These are phyloP conservation scores for Kwoniella mangroviensis DNA, from an alignment of 768 basidiomycete species.

Conservation along the genomic window DNA sequence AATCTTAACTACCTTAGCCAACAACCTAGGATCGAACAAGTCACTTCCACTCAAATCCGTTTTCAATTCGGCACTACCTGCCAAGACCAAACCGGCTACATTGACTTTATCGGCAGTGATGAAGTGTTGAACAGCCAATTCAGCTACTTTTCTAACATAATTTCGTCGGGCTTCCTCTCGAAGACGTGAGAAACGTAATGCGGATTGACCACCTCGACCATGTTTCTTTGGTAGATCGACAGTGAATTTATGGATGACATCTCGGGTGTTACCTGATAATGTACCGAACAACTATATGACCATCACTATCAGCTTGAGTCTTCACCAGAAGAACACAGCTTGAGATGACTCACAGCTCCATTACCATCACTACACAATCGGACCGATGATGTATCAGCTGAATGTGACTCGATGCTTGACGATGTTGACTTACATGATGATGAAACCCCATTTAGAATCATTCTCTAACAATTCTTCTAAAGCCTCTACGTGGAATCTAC, in stretches of 20 bases:
- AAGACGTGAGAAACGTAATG: conserved; percentile 98
- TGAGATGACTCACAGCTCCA: conserved; percentile 65
- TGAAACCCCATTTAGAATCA: conserved; percentile 97
- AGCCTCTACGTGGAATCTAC: conserved; percentile 89
- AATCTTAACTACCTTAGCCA: conserved; percentile 91
- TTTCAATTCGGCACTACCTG: conserved; percentile 98
- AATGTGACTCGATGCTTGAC: not conserved
- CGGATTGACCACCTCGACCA: conserved; percentile 99
- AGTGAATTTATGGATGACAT: conserved; percentile 96
- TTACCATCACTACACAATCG: conserved; percentile 61
- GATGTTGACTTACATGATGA: conserved; percentile 75
- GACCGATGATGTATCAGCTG: not conserved
- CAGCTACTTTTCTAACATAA: conserved; percentile 98
- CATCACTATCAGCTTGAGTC: not conserved
- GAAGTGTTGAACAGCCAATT: conserved; percentile 94
- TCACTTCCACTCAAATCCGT: conserved; percentile 95
- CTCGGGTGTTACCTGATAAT: conserved; percentile 94
- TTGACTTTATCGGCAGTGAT: conserved; percentile 99
- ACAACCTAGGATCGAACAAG: conserved; percentile 89
- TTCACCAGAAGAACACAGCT: not conserved
- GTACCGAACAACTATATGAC: conserved; percentile 77
- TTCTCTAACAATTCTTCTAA: conserved; percentile 94
- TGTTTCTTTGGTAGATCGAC: conserved; percentile 99
- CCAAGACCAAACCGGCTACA: conserved; percentile 91
- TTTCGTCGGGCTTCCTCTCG: conserved; percentile 99